These are phyloP conservation scores for Bipolaris sorokiniana DNA, from an alignment of 2,329 filamentous ascomycete species.

Conservation along the genomic window DNA sequence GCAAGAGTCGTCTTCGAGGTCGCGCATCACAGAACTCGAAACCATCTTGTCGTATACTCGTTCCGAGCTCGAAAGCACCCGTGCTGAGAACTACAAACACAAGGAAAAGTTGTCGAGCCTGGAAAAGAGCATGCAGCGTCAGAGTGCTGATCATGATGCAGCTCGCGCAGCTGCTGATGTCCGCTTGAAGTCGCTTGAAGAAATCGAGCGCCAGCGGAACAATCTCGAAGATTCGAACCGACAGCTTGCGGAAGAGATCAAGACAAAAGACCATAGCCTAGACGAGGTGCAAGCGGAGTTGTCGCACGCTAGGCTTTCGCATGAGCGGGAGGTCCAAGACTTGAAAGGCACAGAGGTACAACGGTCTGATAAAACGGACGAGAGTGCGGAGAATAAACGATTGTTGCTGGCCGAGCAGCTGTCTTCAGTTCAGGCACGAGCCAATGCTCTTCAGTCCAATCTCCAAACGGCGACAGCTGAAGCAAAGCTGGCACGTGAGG, in stretches of 20 bases:
- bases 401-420: conserved; percentile 28
- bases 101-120: conserved; percentile 30
- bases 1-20: conserved; percentile 36
- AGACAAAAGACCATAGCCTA: conserved; percentile 6
- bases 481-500: conserved; percentile 32
- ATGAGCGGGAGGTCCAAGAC: conserved; percentile 14
- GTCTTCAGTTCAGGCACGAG: conserved; percentile 32
- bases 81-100: conserved; percentile 39
- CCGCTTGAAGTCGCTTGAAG: conserved; percentile 26
- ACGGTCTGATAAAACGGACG: background rate
- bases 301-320: background rate
- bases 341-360: conserved; percentile 8
- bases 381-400: conserved; percentile 16
- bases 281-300: conserved; percentile 11
- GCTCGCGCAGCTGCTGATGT: conserved; percentile 13
- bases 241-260: conserved; percentile 7
- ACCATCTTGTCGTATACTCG: conserved; percentile 44
- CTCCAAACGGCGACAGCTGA: conserved; percentile 38
- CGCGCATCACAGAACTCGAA: conserved; percentile 45
- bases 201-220: conserved; percentile 13
- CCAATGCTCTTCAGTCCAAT: conserved; percentile 32
- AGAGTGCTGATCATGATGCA: conserved; percentile 18
- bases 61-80: conserved; percentile 39
- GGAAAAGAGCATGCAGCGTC: conserved; percentile 24
- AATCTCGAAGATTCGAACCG: conserved; percentile 9